Percentiles rank a stretch among this genome's conserved stretches.
Evolutionary conservation across 2,329 filamentous ascomycete species (phyloP).

Genomic region (Trichophyton rubrum): DNA sequence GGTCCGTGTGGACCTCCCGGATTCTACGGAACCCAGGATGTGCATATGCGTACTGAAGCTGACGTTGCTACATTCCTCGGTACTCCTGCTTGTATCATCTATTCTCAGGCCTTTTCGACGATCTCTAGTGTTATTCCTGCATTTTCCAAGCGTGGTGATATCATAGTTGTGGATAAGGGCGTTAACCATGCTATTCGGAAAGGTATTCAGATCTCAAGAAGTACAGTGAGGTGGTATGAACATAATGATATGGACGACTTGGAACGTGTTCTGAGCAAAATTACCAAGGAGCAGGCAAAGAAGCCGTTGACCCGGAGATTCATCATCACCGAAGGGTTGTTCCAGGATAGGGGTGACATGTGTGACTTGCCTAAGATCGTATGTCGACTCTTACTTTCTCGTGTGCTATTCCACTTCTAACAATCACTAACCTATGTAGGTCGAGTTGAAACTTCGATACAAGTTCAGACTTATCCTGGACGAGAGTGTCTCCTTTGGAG

Average conservation of each 20-base stretch:
- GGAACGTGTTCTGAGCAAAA: slow-evolving; percentile 69
- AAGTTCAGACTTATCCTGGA: slow-evolving; percentile 97
- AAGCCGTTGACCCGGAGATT: slow-evolving; percentile 86
- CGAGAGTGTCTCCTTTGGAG: slow-evolving; percentile 94
- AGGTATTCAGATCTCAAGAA: slow-evolving; percentile 83
- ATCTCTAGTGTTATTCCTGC: slow-evolving; percentile 94
- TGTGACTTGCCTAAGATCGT: slow-evolving; percentile 76
- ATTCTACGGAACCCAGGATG: slow-evolving; percentile 96
- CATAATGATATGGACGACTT: slow-evolving; percentile 94
- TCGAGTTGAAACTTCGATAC: slow-evolving; percentile 89
- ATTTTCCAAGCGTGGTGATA: slow-evolving; percentile 92
- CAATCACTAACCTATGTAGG: slow-evolving; percentile 32
- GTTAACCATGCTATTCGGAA: slow-evolving; percentile 91
- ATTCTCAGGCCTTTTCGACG: slow-evolving; percentile 90
- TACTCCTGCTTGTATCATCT: slow-evolving; percentile 80
- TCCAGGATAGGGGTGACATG: slow-evolving; percentile 79
- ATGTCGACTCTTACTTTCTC: slow-evolving; percentile 22
- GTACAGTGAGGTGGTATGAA: slow-evolving; percentile 84
- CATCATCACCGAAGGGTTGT: slow-evolving; percentile 89
- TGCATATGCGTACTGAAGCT: slow-evolving; percentile 91
- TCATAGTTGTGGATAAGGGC: slow-evolving; percentile 88
- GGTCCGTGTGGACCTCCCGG: slow-evolving; percentile 93
- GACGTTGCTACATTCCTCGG: slow-evolving; percentile 87
- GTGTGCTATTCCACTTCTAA: neutral
- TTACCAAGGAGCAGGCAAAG: slow-evolving; percentile 75